phyloP scores from a whole-genome alignment of 805 yeast species.

The Metschnikowia koreensis region DNA sequence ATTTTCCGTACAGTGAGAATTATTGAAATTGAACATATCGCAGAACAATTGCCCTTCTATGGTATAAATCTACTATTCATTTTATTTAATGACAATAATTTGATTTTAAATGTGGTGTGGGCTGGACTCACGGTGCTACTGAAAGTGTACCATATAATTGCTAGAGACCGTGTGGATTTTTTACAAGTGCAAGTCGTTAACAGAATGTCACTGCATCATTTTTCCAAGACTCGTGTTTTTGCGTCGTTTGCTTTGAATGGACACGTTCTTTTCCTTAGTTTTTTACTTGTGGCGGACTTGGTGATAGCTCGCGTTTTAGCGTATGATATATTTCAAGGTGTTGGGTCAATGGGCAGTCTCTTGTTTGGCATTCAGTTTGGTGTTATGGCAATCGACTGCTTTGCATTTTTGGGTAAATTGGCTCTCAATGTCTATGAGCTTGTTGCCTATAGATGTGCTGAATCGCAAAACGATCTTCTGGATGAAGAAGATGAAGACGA shows the following conservation, averaged over 20 bases:
- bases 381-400: slow-evolving; percentile 53
- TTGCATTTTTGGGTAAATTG: slow-evolving; percentile 46
- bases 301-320: slow-evolving; percentile 53
- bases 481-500: slow-evolving; percentile 43
- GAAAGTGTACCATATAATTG: slow-evolving; percentile 76
- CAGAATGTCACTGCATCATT: slow-evolving; percentile 18
- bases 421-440: slow-evolving; percentile 57
- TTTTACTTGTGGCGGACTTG: slow-evolving; percentile 51
- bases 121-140: slow-evolving; percentile 32
- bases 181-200: slow-evolving; percentile 30
- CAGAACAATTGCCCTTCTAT: slow-evolving; percentile 36
- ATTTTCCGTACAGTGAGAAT: slow-evolving; percentile 75
- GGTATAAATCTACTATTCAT: slow-evolving; percentile 52
- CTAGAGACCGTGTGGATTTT: slow-evolving; percentile 51
- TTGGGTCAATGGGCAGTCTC: slow-evolving; percentile 54
- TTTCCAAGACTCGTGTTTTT: slow-evolving; percentile 26
- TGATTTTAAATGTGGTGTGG: slow-evolving; percentile 49
- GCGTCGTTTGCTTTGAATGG: slow-evolving; percentile 34
- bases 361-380: slow-evolving; percentile 78
- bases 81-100: slow-evolving; percentile 62
- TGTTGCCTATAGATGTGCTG: slow-evolving; percentile 34
- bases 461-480: background rate
- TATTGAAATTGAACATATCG: slow-evolving; percentile 68
- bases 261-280: slow-evolving; percentile 42
- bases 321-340: slow-evolving; percentile 51